These are phyloP conservation scores for Cryphonectria japonica DNA, from an alignment of 2,329 filamentous ascomycete species.

Conservation along the genomic window DNA sequence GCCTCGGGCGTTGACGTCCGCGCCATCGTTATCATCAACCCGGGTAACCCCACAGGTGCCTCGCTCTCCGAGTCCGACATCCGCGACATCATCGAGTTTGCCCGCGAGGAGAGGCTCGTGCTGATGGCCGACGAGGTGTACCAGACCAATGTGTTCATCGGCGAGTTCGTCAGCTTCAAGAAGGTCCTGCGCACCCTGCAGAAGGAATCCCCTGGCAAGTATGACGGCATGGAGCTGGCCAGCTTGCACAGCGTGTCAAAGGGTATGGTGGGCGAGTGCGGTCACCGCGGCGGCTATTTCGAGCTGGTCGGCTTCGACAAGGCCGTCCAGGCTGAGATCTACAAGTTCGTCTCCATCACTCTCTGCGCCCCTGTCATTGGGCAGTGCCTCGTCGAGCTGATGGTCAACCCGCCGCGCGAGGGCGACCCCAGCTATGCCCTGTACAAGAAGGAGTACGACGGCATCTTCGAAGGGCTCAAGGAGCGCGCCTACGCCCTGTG, in stretches of 20 bases:
- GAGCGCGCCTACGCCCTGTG: conserved; percentile 84
- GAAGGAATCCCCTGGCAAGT: conserved; percentile 72
- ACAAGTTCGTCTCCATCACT: conserved; percentile 98
- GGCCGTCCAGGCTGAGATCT: conserved; percentile 88
- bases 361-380: conserved; percentile 94
- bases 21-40: conserved; percentile 96
- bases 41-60: conserved; percentile 94
- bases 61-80: conserved; percentile 80
- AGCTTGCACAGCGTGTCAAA: conserved; percentile 94
- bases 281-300: conserved; percentile 96
- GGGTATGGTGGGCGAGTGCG: conserved; percentile 98
- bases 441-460: conserved; percentile 83
- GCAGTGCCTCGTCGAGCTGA: conserved; percentile 94
- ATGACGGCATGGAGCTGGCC: conserved; percentile 84
- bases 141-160: conserved; percentile 97
- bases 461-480: conserved; percentile 77
- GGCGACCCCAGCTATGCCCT: conserved; percentile 84
- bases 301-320: conserved; percentile 89
- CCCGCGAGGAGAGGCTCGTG: conserved; percentile 82
- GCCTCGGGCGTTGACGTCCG: conserved; percentile 82
- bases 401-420: conserved; percentile 90
- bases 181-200: conserved; percentile 81
- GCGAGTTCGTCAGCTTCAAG: conserved; percentile 96
- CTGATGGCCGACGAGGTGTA: conserved; percentile 97
- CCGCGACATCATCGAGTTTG: conserved; percentile 82